These are phyloP conservation scores for Vitis hybrid DNA, from an alignment of 177 flowering plant genomes.

Conservation along the genomic window DNA sequence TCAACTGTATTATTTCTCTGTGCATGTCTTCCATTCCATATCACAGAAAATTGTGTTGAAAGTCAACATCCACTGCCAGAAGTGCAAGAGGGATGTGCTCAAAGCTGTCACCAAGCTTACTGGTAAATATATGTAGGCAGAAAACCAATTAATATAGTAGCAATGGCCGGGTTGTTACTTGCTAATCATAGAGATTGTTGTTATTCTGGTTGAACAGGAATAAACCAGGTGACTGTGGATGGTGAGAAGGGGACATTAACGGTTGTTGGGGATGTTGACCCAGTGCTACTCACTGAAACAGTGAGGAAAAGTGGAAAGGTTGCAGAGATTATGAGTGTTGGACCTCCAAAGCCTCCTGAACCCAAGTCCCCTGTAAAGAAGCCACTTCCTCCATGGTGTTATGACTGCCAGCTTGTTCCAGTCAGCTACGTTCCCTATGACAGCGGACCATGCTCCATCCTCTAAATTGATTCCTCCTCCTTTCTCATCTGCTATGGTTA, in stretches of 20 bases:
- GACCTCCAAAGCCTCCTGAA: constrained; percentile 27
- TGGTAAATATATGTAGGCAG: constrained; percentile 16
- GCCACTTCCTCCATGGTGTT: constrained; percentile 21
- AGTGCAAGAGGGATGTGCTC: constrained; percentile 9
- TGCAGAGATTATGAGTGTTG: constrained; percentile 31
- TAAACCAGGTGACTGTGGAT: constrained; percentile 23
- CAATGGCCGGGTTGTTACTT: no score
- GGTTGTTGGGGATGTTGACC: constrained; percentile 35
- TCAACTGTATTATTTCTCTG: no score
- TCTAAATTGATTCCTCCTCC: neutral
- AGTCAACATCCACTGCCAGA: constrained; percentile 11
- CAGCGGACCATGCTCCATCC: constrained; percentile 19
- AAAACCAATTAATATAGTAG: no score
- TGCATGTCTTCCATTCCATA: neutral
- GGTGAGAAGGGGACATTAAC: constrained; percentile 27
- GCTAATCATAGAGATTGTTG: no score
- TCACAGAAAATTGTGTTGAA: constrained; percentile 13
- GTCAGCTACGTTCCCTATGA: constrained; percentile 11
- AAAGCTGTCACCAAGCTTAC: constrained; percentile 27
- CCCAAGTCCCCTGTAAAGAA: neutral
- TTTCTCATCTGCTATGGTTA: no score
- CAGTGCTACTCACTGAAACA: constrained; percentile 13
- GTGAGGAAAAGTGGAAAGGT: constrained; percentile 22
- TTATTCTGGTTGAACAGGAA: constrained; percentile 18
- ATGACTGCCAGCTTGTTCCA: constrained; percentile 24